Evolutionary conservation across 2,329 filamentous ascomycete species (phyloP).

Genomic region (Xylaria sp.): DNA sequence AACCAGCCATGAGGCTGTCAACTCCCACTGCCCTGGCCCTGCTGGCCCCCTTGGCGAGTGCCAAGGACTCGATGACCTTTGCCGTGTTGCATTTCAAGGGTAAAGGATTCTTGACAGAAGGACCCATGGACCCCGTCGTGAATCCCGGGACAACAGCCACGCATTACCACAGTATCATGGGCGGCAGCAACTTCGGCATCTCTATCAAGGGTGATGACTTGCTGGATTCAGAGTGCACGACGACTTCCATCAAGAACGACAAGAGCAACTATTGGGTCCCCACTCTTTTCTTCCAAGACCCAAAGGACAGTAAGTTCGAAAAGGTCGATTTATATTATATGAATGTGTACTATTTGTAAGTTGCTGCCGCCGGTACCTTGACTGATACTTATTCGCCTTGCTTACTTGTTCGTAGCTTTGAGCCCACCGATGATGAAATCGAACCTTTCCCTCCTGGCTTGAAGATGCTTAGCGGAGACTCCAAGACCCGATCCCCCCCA

Average conservation of each 20-base stretch:
- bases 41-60: conserved; percentile 44
- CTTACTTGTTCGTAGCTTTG: conserved; percentile 49
- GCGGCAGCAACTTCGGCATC: conserved; percentile 68
- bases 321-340: conserved; percentile 71
- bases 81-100: conserved; percentile 74
- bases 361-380: not conserved
- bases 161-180: conserved; percentile 73
- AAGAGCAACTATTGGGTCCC: conserved; percentile 80
- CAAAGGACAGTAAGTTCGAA: conserved; percentile 62
- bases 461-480: conserved; percentile 71
- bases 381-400: not conserved
- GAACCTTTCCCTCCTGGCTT: conserved; percentile 71
- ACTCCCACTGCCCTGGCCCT: conserved; percentile 26
- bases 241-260: conserved; percentile 69
- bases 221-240: conserved; percentile 67
- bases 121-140: conserved; percentile 70
- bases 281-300: conserved; percentile 67
- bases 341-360: conserved; percentile 73
- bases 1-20: conserved; percentile 31
- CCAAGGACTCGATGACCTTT: conserved; percentile 55
- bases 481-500: conserved; percentile 60
- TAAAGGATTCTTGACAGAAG: conserved; percentile 61
- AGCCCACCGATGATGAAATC: conserved; percentile 65
- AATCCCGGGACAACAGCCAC: conserved; percentile 58
- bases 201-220: conserved; percentile 64